Evolutionary conservation across 139 green algal species (phyloP), one percentile per base, ranked within the genome.

Genomic region (Astrephomene gubernaculifera): DNA sequence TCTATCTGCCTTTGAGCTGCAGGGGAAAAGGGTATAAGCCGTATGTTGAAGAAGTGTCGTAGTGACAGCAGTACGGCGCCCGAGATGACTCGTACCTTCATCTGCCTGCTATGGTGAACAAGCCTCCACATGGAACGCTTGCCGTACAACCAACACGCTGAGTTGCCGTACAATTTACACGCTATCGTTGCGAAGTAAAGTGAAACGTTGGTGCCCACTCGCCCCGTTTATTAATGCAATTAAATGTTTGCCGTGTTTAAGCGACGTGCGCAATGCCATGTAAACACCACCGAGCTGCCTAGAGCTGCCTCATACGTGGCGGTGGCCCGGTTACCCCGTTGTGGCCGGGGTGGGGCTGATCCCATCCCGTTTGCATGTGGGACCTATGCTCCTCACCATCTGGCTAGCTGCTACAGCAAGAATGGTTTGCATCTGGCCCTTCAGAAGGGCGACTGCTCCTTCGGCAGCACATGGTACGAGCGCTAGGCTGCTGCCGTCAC

Each of bases 31-130:
- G n/a, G n/a, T n/a, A n/a, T n/a, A n/a, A n/a, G n/a, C n/a, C n/a
- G n/a, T n/a, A n/a, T n/a, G n/a, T 75, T 39, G 22, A 75, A 75
- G 41, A 75, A 75, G 68, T 39, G 68, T 10, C 68, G 68, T 1
- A 75, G 68, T 39, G 68, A 57, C 24, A 75, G 39, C 68, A 53
- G 39, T 39, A 75, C 38, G 68, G 53, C 39, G 68, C 52, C 68
- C 52, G 68, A 14, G 68, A 75, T 21, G 52, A 75, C 68, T 33
- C 19, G 6, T n/a, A 17, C 17, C 49, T 17, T 12, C 49, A 57
- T n/a, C n/a, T n/a, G n/a, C n/a, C n/a, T n/a, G n/a, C n/a, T n/a
- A n/a, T n/a, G n/a, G 49, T 12, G 14, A 57, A 17, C 49, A 57
- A 17, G 49, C 49, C 49, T 12, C 49, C 49, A 57, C n/a, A n/a